Base-by-base conservation (phyloP, 2,329 filamentous ascomycete species). In the Verticillium zaregamsianum region DNA sequence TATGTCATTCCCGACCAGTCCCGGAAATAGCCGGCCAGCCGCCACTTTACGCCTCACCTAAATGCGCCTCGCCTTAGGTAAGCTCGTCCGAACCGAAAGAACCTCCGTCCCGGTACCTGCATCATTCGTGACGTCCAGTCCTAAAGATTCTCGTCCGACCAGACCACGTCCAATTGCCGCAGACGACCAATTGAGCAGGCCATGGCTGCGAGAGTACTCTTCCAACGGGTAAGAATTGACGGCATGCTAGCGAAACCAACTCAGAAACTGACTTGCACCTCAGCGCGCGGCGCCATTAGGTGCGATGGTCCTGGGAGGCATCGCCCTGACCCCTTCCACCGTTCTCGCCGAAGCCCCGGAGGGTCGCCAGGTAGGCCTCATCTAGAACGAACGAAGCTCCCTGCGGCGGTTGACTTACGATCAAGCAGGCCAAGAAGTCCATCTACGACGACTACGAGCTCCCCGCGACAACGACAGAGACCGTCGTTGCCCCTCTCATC, bases 401-500 rank as follows among this genome's bases (percentile, higher is more conserved):
- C n/a, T 11, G 6, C 7, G 31, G 15, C 52, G 1, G 31, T 17
- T 4, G 57, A 37, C 66, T 71, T 59, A 67, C n/a, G 6, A 49
- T 3, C 12, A 31, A 17, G 15, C 65, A 83, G 78, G 66, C 72
- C 63, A 84, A 83, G 73, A 91, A 90, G 75, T 89, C 92, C 66
- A 95, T 96, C 78, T 96, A 96, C 83, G 91, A 94, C 77, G 84
- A 89, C 73, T 78, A 80, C 73, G 83, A 89, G 73, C 71, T 76
- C 63, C 71, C 78, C 68, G 68, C 73, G 58, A 66, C 74, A 64
- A 72, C 73, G 67, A 67, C 72, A 66, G 66, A 72, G 65, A 68
- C 67, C 45, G 64, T 70, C 60, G 67, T 69, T 55, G 60, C 70
- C 57, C 66, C 61, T 61, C 72, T 74, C 68, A 68, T 71, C 56